These are phyloP conservation scores for Aspergillus terreus DNA, from an alignment of 2,329 filamentous ascomycete species.

Conservation along the genomic window DNA sequence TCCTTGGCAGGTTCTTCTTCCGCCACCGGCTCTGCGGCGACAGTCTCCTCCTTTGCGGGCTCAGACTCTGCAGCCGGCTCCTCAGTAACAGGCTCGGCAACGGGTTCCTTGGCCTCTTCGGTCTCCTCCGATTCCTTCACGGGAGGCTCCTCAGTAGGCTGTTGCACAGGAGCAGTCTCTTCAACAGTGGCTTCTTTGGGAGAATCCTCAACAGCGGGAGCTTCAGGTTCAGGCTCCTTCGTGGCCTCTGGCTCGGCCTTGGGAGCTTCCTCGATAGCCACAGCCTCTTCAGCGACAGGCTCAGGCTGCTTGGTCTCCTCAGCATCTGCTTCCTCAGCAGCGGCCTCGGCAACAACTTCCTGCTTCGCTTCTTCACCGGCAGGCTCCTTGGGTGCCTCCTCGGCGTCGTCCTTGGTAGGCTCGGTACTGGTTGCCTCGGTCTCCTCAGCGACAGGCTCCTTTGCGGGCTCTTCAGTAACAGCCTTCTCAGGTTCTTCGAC, in stretches of 20 bases:
- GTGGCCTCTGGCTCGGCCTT: not conserved
- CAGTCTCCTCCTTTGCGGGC: slow-evolving; percentile 3
- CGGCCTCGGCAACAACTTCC: not conserved
- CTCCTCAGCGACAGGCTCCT: slow-evolving; percentile 2
- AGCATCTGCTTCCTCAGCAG: slow-evolving; percentile 1
- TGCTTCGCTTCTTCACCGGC: not conserved
- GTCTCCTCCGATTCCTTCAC: not conserved
- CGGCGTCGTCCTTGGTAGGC: not conserved
- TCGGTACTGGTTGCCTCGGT: slow-evolving; percentile 4
- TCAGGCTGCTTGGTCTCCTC: slow-evolving; percentile 1
- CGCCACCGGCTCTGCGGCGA: not conserved
- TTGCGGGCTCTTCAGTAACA: slow-evolving; percentile 2
- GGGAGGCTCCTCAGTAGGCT: not conserved
- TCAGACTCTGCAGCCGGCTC: slow-evolving; percentile 5
- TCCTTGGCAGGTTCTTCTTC: not conserved
- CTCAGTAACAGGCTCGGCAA: slow-evolving; percentile 6
- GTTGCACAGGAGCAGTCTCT: slow-evolving; percentile 1
- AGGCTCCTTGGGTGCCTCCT: slow-evolving; percentile 3
- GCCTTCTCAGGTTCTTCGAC: slow-evolving; percentile 1
- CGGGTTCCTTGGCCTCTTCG: not conserved
- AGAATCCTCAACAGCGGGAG: slow-evolving; percentile 4
- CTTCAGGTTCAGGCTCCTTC: slow-evolving; percentile 8
- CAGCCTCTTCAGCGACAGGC: slow-evolving; percentile 2
- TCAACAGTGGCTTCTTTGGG: slow-evolving; percentile 3
- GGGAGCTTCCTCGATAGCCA: slow-evolving; percentile 2